Conservation (phyloP, 768 basidiomycete species). For the Mycena vitilis region DNA sequence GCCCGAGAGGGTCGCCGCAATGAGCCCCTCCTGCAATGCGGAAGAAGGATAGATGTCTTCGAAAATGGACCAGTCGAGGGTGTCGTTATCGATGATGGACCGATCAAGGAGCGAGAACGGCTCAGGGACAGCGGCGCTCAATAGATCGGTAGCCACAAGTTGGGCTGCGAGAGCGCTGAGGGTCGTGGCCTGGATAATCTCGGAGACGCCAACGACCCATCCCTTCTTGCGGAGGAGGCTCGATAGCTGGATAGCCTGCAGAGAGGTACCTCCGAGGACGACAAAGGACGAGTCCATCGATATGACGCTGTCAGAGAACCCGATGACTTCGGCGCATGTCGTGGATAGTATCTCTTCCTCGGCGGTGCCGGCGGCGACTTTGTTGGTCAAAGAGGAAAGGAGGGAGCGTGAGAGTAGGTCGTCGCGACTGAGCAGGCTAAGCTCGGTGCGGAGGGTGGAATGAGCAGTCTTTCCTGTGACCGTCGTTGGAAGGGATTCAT, state of each 20-base stretch:
- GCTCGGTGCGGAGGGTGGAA: neutral
- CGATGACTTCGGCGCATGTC: neutral
- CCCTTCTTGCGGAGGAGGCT: constrained; percentile 1
- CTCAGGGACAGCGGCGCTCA: neutral
- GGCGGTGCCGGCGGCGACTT: neutral
- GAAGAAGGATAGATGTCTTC: constrained; percentile 1
- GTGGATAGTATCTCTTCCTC: neutral
- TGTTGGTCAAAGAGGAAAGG: neutral
- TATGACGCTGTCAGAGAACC: neutral
- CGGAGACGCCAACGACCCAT: constrained; percentile 3
- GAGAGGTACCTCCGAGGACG: neutral
- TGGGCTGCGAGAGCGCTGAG: neutral
- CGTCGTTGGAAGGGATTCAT: neutral
- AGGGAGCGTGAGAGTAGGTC: neutral
- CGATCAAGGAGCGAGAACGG: neutral
- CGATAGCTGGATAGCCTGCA: constrained; percentile 6
- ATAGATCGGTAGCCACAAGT: neutral
- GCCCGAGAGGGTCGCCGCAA: neutral
- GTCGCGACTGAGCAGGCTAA: neutral
- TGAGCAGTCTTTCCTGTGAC: neutral
- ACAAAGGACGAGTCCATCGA: constrained; percentile 2
- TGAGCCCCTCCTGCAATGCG: neutral
- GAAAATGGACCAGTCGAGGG: neutral
- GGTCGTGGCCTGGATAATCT: neutral
- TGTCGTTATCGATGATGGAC: neutral